A percentile compares a stretch with the other conserved stretches of the same genome.
Conservation (phyloP, 257 asterid genomes). For the Pogostemon cablin region DNA sequence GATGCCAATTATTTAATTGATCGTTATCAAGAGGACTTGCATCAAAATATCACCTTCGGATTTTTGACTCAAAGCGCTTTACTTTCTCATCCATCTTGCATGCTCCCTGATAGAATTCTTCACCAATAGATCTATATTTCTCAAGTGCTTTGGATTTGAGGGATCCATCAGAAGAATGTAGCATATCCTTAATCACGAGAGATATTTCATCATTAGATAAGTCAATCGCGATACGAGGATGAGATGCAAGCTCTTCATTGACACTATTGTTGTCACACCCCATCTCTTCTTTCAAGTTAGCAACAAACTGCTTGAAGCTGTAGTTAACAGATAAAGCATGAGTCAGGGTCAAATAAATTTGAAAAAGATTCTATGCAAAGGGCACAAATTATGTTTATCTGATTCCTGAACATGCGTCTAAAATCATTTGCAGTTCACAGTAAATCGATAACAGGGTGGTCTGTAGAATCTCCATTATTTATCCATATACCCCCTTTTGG, state of each 20-base stretch:
- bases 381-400: conserved; percentile 3
- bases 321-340: conserved; percentile 33
- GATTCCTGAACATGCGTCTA: conserved; percentile 1
- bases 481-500: background rate
- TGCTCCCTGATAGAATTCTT: conserved; percentile 66
- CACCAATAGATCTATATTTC: conserved; percentile 67
- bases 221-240: conserved; percentile 37
- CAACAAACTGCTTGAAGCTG: conserved; percentile 81
- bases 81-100: conserved; percentile 61
- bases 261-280: conserved; percentile 42
- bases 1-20: conserved; percentile 82
- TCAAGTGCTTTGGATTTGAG: conserved; percentile 65
- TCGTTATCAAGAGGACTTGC: conserved; percentile 65
- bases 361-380: conserved; percentile 10
- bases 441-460: background rate
- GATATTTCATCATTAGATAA: conserved; percentile 57
- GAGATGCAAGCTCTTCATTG: conserved; percentile 42
- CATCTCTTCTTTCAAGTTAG: conserved; percentile 70
- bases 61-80: conserved; percentile 61
- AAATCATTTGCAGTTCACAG: background rate
- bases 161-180: conserved; percentile 55
- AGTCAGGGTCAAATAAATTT: conserved; percentile 16
- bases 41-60: conserved; percentile 64
- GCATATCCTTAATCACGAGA: conserved; percentile 64
- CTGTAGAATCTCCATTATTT: conserved; percentile 16